phyloP scores from a whole-genome alignment of 2,329 filamentous ascomycete species.

The Onygena corvina region DNA sequence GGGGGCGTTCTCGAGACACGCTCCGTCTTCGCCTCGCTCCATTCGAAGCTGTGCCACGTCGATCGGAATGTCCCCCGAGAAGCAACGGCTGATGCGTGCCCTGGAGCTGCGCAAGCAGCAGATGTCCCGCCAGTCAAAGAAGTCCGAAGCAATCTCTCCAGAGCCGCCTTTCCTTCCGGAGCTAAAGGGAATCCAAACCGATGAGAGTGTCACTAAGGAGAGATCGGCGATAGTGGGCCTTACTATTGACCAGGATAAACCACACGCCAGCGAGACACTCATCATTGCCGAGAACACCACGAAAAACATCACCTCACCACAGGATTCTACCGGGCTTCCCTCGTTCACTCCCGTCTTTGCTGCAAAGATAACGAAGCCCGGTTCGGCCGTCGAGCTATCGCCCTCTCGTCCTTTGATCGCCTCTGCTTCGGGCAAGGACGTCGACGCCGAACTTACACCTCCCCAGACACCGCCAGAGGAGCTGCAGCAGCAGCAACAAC shows the following conservation, averaged over 20 bases:
- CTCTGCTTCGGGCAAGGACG: neutral
- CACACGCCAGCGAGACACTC: neutral
- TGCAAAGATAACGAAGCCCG: neutral
- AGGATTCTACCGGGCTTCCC: too few relatives aligned
- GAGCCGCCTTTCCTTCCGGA: constrained; percentile 9
- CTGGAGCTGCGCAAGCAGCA: constrained; percentile 81
- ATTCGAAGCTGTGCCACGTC: constrained; percentile 35
- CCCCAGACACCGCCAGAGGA: constrained; percentile 3
- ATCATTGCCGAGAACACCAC: neutral
- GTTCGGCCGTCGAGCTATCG: constrained; percentile 12
- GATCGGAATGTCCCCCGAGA: constrained; percentile 68
- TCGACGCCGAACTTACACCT: neutral
- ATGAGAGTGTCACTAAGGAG: neutral
- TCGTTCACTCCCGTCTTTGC: neutral
- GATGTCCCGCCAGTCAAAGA: constrained; percentile 33
- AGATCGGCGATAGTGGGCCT: constrained; percentile 2
- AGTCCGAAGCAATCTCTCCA: constrained; percentile 22
- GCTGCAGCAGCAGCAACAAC: neutral
- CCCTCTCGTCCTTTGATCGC: neutral
- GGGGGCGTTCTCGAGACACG: constrained; percentile 23
- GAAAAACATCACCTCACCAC: constrained; percentile 2
- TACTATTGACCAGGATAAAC: constrained; percentile 5
- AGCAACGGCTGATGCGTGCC: constrained; percentile 84
- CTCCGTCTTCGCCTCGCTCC: constrained; percentile 26
- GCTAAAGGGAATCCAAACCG: constrained; percentile 13